Percentiles rank a stretch among this genome's conserved stretches.
Evolutionary conservation across 1,284 basidiomycete genomes (phyloP).

Genomic region (Cryptococcus floricola): DNA sequence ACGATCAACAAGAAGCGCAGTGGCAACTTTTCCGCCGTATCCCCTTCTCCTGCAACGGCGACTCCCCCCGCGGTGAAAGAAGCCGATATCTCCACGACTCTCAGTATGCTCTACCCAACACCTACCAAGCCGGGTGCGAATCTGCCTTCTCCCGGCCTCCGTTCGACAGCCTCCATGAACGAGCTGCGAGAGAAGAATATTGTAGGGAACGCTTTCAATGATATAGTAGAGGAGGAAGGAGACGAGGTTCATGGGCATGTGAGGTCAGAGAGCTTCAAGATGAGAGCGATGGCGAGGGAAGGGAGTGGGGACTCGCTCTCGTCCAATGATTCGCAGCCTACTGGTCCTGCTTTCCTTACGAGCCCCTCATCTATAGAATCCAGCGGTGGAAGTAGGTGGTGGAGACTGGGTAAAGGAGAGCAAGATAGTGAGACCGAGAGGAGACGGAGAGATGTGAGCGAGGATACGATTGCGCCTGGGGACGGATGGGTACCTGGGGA

Average conservation of each 20-base stretch:
- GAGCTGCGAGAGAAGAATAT: constrained; percentile 17
- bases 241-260: constrained; percentile 1
- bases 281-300: background rate
- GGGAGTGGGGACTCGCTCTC: background rate
- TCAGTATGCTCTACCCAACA: background rate
- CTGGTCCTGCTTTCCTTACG: background rate
- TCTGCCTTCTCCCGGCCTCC: constrained; percentile 15
- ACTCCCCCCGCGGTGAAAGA: constrained; percentile 3
- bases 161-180: constrained; percentile 15
- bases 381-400: constrained; percentile 30
- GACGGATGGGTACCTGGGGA: constrained; percentile 3
- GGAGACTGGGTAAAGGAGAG: constrained; percentile 21
- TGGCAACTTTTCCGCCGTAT: background rate
- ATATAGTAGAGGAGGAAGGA: background rate
- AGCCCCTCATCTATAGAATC: background rate
- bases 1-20: background rate
- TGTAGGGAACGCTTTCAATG: constrained; percentile 3
- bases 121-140: constrained; percentile 2
- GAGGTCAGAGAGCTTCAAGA: constrained; percentile 18
- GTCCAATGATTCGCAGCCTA: background rate
- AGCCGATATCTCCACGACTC: background rate
- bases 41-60: no score
- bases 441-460: constrained; percentile 20
- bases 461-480: constrained; percentile 16
- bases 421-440: background rate